Conservation (phyloP, 768 basidiomycete genomes). For the Tephrocybe rancida region DNA sequence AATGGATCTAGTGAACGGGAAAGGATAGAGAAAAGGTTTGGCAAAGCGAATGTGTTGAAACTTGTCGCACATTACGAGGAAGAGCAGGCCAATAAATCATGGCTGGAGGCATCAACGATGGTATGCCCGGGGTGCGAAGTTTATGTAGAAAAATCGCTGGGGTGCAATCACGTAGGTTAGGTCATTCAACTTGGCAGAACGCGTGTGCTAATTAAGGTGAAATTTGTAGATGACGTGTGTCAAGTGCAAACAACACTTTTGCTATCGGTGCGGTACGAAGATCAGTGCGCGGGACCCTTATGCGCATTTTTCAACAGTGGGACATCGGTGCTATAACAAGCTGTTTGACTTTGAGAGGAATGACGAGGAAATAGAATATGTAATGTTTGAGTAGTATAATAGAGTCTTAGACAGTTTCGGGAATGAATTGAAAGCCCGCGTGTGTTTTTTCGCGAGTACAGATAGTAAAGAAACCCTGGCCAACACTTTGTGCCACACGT, state of each 20-base stretch:
- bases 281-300: constrained; percentile 59
- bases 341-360: constrained; percentile 61
- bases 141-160: constrained; percentile 72
- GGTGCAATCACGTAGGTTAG: constrained; percentile 84
- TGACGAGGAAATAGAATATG: constrained; percentile 18
- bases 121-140: constrained; percentile 75
- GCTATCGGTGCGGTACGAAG: constrained; percentile 73
- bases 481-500: background rate
- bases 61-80: constrained; percentile 70
- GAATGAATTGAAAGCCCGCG: constrained; percentile 41
- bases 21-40: constrained; percentile 64
- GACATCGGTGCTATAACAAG: constrained; percentile 58
- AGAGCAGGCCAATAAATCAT: constrained; percentile 72
- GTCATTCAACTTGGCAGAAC: background rate
- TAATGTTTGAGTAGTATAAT: constrained; percentile 7
- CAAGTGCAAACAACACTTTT: constrained; percentile 79
- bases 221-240: constrained; percentile 68
- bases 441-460: constrained; percentile 30
- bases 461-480: constrained; percentile 17
- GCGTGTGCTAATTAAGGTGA: constrained; percentile 10
- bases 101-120: constrained; percentile 71
- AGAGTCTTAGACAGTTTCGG: constrained; percentile 18
- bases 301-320: constrained; percentile 62
- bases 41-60: constrained; percentile 57
- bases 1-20: constrained; percentile 52